Base-by-base conservation (phyloP, 257 asterid species). In the Solanum tarapatanum region DNA sequence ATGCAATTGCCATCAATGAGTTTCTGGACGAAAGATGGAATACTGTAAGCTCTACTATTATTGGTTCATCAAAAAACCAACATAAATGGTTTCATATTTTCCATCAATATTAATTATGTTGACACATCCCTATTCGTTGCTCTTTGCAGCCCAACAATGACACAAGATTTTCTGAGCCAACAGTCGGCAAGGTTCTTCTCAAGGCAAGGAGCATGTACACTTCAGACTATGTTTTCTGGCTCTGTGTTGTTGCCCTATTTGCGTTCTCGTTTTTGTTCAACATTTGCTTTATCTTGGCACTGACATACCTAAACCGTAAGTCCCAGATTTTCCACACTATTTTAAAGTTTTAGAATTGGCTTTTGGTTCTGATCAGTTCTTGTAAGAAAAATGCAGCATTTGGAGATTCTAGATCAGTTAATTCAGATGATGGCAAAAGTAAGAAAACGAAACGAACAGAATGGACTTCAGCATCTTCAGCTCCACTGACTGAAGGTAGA, bases 131-230 rank as follows among this genome's bases (percentile, higher is more conserved):
- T 24, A 36, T 85, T 58, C 70, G 30, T 73, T 89, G 87, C 32
- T 77, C 62, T 84, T 87, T 83, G 86, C 90, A 96, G 99, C 96
- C 94, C 30, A 93, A 92, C 90, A 92, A 16, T 3, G 98, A 92
- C 80, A 4, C 83, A 1, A 92, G 93, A 83, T 93, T 92, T 92
- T 2, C 92, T 10, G 92, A 95, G 88, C 89, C 94, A 39, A 97
- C 99, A 37, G 98, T 95, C 26, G 99, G 99, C 12, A 92, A 90
- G 92, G 98, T 93, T 91, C 99, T 97, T 92, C 97, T 97, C 55
- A 94, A 88, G 88, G 43, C 92, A 84, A 94, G 99, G 93, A 98
- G 99, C 88, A 95, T 97, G 99, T 95, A 87, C 91, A 62, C 88
- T 24, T 94, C 93, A 87, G 99, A 95, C 36, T 88, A 93, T 84